phyloP scores from a whole-genome alignment of 371 early-diverging fungal genomes.

The Nosema muscidifuracis region DNA sequence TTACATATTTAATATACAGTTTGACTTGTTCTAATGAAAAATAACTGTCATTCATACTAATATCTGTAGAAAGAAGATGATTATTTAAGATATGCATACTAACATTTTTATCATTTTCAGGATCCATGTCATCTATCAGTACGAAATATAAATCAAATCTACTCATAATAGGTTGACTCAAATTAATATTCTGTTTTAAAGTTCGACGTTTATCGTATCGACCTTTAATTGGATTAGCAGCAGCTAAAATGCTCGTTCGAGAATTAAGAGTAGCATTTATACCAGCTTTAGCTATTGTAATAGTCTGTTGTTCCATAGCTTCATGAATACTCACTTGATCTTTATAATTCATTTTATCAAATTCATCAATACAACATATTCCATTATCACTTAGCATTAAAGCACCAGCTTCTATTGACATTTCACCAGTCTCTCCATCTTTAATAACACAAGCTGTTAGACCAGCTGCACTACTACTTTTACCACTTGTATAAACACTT shows the following conservation, averaged over 20 bases:
- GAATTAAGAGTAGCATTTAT: conserved; percentile 68
- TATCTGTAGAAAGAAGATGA: conserved; percentile 69
- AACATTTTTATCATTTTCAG: conserved; percentile 77
- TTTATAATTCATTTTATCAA: conserved; percentile 94
- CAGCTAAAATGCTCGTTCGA: conserved; percentile 62
- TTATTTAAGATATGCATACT: conserved; percentile 84
- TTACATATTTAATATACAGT: conserved; percentile 53
- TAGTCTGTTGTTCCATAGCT: conserved; percentile 99
- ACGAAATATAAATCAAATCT: conserved; percentile 98
- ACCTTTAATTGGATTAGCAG: conserved; percentile 64
- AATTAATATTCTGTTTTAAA: conserved; percentile 80
- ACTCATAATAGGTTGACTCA: conserved; percentile 96
- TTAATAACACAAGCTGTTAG: conserved; percentile 92
- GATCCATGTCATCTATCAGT: conserved; percentile 85
- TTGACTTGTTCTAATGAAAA: conserved; percentile 57
- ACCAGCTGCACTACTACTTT: conserved; percentile 95
- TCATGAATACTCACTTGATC: conserved; percentile 99
- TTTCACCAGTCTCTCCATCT: conserved; percentile 94
- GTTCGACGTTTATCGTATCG: conserved; percentile 63
- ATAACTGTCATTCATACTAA: conserved; percentile 4
- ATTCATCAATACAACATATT: conserved; percentile 97
- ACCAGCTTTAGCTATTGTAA: conserved; percentile 97
- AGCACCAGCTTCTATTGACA: conserved; percentile 97
- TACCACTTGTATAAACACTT: conserved; percentile 91
- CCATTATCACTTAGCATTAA: conserved; percentile 97